Evolutionary conservation across 352 stramenopile genomes (phyloP), one percentile per base, ranked within the genome.

Genomic region (Bremia lactucae): DNA sequence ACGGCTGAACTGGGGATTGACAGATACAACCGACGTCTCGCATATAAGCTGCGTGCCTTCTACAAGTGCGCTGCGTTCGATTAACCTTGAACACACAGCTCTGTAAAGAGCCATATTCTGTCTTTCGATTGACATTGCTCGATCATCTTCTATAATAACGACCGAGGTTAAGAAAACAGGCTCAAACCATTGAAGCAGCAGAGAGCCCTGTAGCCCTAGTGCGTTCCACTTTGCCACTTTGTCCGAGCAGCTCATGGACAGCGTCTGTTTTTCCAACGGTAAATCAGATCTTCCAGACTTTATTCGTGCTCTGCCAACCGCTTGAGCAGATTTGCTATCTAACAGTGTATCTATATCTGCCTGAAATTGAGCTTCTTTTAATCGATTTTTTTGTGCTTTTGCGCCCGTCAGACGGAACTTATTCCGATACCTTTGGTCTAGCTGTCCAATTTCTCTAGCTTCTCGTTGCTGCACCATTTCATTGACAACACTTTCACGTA

Each of bases 221-320:
- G 69, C 47, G 23, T 65, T 71, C 90, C 90, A 97, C 56, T 77
- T 75, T 24, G 83, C 72, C 36, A 97, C 33, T 65, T 97, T 97
- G 55, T 97, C 87, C 7, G 79, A 94, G 58, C 90, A 97, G 31
- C 87, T 96, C 83, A 97, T 95, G 2, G 78, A 95, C 26, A 82
- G 59, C 38, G 83, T 94, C 60, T 89, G 81, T 36, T 93, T 84
- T 41, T 87, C 66, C 14, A 45, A 20, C 7, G 84, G 75, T 14
- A 97, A 60, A 59, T 97, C 93, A 0, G 90, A 97, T 23, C 90
- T 72, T 35, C 88, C 90, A 4, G 88, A 94, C 48, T 97, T 97
- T 31, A 87, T 69, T 14, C 90, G 81, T 6, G 91, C 62, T 42
- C 82, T 60, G 24, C 85, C 83, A 8, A 91, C 44, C 2, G 55